Percentiles rank a stretch among this genome's conserved stretches.
These are phyloP conservation scores for Yamadazyma paraphyllophila DNA, from an alignment of 805 yeast genomes.

Conservation along the genomic window DNA sequence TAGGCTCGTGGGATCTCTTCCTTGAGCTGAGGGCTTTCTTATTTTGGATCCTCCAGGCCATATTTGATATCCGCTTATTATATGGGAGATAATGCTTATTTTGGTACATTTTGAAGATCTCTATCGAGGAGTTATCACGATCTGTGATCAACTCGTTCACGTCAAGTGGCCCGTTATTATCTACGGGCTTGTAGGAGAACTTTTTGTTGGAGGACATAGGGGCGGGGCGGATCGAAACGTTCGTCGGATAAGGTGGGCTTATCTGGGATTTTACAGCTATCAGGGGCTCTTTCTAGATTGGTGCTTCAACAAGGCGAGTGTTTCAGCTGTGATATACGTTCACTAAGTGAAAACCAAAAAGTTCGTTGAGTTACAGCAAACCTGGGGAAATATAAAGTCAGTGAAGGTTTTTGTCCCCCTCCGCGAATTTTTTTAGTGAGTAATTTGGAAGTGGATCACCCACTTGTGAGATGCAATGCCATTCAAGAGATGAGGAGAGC, in stretches of 20 bases:
- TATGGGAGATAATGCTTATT: constrained; percentile 42
- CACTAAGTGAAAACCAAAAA: neutral
- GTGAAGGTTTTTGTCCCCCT: neutral
- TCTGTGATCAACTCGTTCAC: constrained; percentile 27
- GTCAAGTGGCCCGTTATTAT: constrained; percentile 13
- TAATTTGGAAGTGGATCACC: neutral
- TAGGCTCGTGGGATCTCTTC: constrained; percentile 20
- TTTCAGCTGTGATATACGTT: no score
- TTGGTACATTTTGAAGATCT: constrained; percentile 41
- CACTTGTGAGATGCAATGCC: neutral
- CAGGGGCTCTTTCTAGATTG: no score
- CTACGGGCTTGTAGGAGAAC: constrained; percentile 14
- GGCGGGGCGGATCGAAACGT: neutral
- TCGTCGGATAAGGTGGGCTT: no score
- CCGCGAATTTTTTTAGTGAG: neutral
- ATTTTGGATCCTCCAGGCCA: constrained; percentile 47
- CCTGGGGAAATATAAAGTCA: constrained; percentile 1
- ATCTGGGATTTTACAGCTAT: no score
- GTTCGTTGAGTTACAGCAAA: neutral
- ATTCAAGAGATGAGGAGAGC: neutral
- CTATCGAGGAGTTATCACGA: constrained; percentile 34
- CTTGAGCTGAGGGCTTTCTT: constrained; percentile 19
- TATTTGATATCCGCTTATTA: constrained; percentile 39
- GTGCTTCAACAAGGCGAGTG: no score
- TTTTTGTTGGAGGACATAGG: constrained; percentile 11